Conservation (phyloP, 768 basidiomycete species). For the Leucosporidium creatinivorum region DNA sequence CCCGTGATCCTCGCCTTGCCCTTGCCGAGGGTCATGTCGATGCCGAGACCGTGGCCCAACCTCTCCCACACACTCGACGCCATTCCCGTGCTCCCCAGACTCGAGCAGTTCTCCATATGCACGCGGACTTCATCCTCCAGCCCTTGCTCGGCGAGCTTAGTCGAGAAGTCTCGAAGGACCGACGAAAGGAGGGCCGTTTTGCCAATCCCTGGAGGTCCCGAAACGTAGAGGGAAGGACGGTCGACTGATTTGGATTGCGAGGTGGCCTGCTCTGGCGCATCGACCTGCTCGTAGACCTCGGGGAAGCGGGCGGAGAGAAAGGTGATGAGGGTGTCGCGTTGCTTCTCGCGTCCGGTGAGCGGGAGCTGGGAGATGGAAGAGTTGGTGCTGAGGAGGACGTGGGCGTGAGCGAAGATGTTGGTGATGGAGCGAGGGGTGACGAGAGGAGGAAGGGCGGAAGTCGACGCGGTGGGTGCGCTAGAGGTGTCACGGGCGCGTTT, state of each 20-base stretch:
- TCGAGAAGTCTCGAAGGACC: constrained; percentile 45
- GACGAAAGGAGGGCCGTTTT: constrained; percentile 78
- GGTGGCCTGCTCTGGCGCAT: constrained; percentile 20
- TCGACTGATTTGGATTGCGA: neutral
- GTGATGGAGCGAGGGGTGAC: constrained; percentile 7
- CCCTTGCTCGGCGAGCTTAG: constrained; percentile 38
- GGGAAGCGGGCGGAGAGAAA: constrained; percentile 57
- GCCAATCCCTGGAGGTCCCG: constrained; percentile 86
- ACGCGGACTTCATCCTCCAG: constrained; percentile 45
- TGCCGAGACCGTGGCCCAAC: constrained; percentile 53
- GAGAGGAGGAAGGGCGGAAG: neutral
- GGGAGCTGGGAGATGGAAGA: constrained; percentile 41
- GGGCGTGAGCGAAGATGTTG: constrained; percentile 28
- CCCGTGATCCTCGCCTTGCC: constrained; percentile 37
- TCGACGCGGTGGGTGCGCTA: neutral
- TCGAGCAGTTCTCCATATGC: constrained; percentile 71
- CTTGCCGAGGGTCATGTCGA: constrained; percentile 7
- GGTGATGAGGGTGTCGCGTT: constrained; percentile 53
- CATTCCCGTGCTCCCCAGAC: constrained; percentile 46
- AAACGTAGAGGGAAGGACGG: constrained; percentile 59
- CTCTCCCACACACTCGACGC: constrained; percentile 56
- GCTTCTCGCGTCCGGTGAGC: constrained; percentile 62
- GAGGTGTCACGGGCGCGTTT: neutral
- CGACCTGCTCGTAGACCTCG: constrained; percentile 39
- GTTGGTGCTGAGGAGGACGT: constrained; percentile 40